Base-by-base conservation (phyloP, 2,329 filamentous ascomycete species). In the Diplodia corticola region DNA sequence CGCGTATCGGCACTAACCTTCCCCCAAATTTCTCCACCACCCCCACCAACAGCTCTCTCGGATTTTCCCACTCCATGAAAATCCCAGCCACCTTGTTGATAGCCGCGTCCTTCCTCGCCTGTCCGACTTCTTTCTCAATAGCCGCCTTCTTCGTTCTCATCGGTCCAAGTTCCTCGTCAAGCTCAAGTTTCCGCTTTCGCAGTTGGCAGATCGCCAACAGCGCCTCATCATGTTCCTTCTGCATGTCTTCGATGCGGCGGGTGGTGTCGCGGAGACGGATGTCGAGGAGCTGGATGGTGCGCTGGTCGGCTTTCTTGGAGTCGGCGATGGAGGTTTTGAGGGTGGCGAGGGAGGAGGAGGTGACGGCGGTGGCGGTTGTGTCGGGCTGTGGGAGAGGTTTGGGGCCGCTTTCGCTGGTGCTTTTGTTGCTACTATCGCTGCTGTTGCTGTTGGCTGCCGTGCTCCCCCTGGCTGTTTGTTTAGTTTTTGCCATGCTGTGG, bases 231-330 rank as follows among this genome's bases (percentile, higher is more conserved):
- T n/a, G n/a, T 20, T 61, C 57, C 10, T 35, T 35, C 9, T 61
- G 9, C 10, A 13, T 49, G 2, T 4, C 7, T 0, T 3, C 10
- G 37, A n/a, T 2, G 4, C 5, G 9, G 17, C n/a, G n/a, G 4
- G 20, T 24, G 5, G 26, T 20, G 12, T 61, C 57, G 26, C 44
- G 26, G 9, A 24, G 20, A 9, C n/a, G 26, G 4, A 22, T 35
- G 10, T 33, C 7, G 20, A 24, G 5, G 10, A 10, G 22, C 12
- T 49, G 1, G 2, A 35, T 3, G 2, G 12, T n/a, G 55, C 26
- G 28, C 5, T 22, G 9, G 1, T 24, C 40, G 15, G 20, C 17
- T 22, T 33, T 22, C 17, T 33, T 48, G 37, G 13, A 17, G 13
- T 13, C 4, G 37, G 37, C 37, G 37, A 15, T 17, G 15, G 13